Evolutionary conservation across 305 asterid genomes (phyloP).

Genomic region (Rubia tinctorum): DNA sequence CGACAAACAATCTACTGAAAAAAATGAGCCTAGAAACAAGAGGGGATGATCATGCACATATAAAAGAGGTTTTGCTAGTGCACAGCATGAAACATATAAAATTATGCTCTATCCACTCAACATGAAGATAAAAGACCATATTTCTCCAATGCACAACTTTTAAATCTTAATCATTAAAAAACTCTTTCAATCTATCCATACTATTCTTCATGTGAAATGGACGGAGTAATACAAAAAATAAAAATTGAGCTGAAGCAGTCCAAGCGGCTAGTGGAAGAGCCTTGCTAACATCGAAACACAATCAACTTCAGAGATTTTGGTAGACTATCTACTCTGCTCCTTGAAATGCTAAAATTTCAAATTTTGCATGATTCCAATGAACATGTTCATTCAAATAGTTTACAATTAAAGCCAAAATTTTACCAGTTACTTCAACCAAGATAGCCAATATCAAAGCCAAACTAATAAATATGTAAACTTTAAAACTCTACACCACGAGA

Average conservation of each 20-base stretch:
- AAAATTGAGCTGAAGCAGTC: background rate
- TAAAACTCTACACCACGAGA: background rate
- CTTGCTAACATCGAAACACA: background rate
- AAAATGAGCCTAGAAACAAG: background rate
- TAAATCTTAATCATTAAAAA: background rate
- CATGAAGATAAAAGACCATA: background rate
- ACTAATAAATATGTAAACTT: conserved; percentile 1
- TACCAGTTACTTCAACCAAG: background rate
- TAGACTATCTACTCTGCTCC: background rate
- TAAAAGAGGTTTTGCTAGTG: background rate
- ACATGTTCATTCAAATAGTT: background rate
- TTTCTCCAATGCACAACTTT: background rate
- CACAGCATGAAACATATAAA: background rate
- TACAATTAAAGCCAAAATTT: background rate
- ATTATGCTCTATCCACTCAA: no score
- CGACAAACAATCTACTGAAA: background rate
- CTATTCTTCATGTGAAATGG: background rate
- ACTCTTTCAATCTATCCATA: background rate
- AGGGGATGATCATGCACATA: background rate
- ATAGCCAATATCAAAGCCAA: background rate
- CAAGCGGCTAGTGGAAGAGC: background rate
- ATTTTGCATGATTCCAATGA: background rate
- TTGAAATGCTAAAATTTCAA: background rate
- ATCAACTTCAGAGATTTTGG: background rate
- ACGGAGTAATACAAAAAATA: background rate